A percentile compares a stretch with the other conserved stretches of the same genome.
phyloP scores from a whole-genome alignment of 208 protist species.

The Leishmania lainsoni region DNA sequence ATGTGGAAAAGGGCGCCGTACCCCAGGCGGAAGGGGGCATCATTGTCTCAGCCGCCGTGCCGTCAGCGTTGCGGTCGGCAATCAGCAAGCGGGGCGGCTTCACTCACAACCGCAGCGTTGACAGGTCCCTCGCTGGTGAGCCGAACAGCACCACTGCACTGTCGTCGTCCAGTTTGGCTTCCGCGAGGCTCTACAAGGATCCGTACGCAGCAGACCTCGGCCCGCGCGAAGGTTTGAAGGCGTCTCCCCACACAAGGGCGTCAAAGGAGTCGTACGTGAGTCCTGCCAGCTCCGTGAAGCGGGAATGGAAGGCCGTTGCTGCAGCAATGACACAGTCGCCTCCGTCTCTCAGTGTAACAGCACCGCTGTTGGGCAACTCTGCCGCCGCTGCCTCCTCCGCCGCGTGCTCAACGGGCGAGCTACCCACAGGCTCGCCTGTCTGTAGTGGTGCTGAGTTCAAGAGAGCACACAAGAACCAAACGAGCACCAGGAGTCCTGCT shows the following conservation, averaged over 20 bases:
- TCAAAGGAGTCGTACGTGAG: neutral
- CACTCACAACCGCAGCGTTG: neutral
- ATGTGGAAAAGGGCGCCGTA: neutral
- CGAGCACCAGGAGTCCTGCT: neutral
- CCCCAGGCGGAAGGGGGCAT: neutral
- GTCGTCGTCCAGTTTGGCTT: neutral
- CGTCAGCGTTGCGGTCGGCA: neutral
- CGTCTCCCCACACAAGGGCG: neutral
- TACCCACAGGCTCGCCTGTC: neutral
- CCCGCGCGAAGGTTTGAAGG: neutral
- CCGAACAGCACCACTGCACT: neutral
- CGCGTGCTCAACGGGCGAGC: neutral
- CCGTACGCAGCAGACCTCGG: neutral
- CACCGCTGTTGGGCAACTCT: neutral
- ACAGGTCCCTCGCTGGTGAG: neutral
- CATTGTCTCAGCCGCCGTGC: neutral
- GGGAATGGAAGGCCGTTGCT: neutral
- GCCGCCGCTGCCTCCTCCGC: neutral
- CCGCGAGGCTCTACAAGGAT: conserved; percentile 2
- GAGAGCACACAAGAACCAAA: too few relatives aligned
- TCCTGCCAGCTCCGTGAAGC: neutral
- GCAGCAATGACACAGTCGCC: neutral
- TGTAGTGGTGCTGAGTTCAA: neutral
- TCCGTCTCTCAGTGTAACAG: neutral
- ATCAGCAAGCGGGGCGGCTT: neutral